Conservation (phyloP, 768 basidiomycete genomes). For the Tylopilus rubrobrunneus region DNA sequence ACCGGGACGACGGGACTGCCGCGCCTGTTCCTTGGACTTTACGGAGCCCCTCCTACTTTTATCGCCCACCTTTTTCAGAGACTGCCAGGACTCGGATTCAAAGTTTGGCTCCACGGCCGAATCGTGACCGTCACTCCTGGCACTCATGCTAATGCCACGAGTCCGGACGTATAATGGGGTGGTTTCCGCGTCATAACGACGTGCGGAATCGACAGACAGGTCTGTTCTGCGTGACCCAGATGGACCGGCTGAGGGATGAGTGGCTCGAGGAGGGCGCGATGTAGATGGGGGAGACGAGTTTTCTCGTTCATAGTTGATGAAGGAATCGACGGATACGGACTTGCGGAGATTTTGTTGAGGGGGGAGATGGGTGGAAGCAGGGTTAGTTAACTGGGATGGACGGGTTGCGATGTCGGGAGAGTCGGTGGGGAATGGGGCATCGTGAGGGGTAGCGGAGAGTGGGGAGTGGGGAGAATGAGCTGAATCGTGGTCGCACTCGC, state of each 20-base stretch:
- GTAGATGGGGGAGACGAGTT: conserved; percentile 26
- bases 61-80: conserved; percentile 37
- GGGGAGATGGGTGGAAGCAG: conserved; percentile 21
- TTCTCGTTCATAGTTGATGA: conserved; percentile 46
- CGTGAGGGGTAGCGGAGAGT: conserved; percentile 35
- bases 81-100: conserved; percentile 52
- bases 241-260: conserved; percentile 34
- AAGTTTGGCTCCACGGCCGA: conserved; percentile 41
- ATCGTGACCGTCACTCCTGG: conserved; percentile 39
- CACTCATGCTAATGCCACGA: conserved; percentile 55
- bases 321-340: conserved; percentile 76
- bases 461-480: conserved; percentile 21
- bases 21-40: conserved; percentile 42
- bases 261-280: conserved; percentile 38
- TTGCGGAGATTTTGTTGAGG: conserved; percentile 50
- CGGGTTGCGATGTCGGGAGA: conserved; percentile 7
- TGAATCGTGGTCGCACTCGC: conserved; percentile 23
- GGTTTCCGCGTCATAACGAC: conserved; percentile 23
- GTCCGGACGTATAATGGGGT: conserved; percentile 40
- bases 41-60: conserved; percentile 46
- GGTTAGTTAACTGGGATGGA: conserved; percentile 1
- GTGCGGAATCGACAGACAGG: conserved; percentile 24
- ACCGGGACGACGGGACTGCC: conserved; percentile 47
- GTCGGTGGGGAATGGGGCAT: conserved; percentile 44
- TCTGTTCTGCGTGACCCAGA: conserved; percentile 31